A percentile compares a stretch with the other conserved stretches of the same genome.
These are phyloP conservation scores for Quercus lobata DNA, from an alignment of 331 rosid genomes.

Conservation along the genomic window DNA sequence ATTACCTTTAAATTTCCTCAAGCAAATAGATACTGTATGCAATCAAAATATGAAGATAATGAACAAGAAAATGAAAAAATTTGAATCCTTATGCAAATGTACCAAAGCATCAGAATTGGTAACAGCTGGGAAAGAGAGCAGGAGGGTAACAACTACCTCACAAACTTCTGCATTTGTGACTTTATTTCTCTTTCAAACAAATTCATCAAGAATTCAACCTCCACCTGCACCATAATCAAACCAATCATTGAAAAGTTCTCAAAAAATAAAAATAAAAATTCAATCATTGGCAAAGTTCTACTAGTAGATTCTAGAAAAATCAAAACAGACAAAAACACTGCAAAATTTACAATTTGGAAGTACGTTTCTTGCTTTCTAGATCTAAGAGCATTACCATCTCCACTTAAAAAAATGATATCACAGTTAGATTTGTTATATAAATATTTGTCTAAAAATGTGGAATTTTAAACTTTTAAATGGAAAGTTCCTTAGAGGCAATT, in stretches of 20 bases:
- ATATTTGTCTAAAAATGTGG: no score
- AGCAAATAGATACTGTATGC: background rate
- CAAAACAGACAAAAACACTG: background rate
- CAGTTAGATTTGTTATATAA: no score
- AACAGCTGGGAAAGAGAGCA: background rate
- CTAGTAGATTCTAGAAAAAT: background rate
- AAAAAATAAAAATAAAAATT: no score
- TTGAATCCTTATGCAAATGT: background rate
- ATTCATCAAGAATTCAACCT: slow-evolving; percentile 60
- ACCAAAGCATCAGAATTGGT: background rate
- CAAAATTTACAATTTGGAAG: background rate
- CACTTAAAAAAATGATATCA: no score
- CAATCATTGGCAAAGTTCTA: no score
- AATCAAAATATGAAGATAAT: background rate
- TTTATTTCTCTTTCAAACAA: slow-evolving; percentile 48
- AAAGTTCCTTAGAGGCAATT: background rate
- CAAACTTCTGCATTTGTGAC: slow-evolving; percentile 37
- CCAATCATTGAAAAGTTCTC: background rate
- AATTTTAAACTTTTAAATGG: background rate
- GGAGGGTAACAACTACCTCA: slow-evolving; percentile 25
- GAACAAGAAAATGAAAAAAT: background rate
- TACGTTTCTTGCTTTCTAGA: no score
- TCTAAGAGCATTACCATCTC: no score
- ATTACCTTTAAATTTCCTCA: background rate
- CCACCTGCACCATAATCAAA: slow-evolving; percentile 44